phyloP scores from a whole-genome alignment of 225 moss, liverwort and hornwort genomes.

The Sphagnum contortum region DNA sequence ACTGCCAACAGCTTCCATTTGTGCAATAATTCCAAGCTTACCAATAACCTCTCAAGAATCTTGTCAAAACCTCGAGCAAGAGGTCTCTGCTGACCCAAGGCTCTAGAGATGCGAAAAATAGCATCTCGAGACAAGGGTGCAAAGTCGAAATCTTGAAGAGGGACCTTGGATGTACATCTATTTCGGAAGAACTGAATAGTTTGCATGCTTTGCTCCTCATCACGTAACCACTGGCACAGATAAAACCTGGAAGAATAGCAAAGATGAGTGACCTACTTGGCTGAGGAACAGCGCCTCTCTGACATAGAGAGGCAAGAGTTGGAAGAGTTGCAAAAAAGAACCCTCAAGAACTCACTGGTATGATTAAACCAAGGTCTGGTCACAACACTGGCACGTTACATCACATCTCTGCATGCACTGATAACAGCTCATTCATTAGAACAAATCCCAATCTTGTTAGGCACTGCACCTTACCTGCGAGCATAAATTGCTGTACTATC shows the following conservation, averaged over 20 bases:
- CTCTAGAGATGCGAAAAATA: conserved; percentile 55
- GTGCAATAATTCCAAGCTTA: conserved; percentile 8
- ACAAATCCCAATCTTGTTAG: too few species aligned
- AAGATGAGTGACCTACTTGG: neutral
- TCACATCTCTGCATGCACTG: too few species aligned
- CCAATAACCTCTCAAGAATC: conserved; percentile 86
- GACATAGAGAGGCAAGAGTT: too few species aligned
- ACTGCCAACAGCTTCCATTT: too few species aligned
- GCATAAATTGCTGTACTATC: conserved; percentile 69
- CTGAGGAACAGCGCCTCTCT: neutral
- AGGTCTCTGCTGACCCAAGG: conserved; percentile 84
- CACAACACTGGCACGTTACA: too few species aligned
- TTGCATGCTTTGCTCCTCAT: conserved; percentile 52
- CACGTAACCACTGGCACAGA: conserved; percentile 94
- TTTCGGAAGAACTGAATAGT: conserved; percentile 62
- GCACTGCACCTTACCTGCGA: conserved; percentile 39
- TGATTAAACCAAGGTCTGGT: too few species aligned
- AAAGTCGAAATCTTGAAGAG: conserved; percentile 70
- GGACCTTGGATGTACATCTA: conserved; percentile 57
- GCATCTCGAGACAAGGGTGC: conserved; percentile 62
- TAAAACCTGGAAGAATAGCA: conserved; percentile 51
- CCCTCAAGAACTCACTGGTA: too few species aligned
- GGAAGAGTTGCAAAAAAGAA: too few species aligned
- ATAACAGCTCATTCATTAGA: too few species aligned
- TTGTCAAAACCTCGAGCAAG: conserved; percentile 89